Percentiles rank a stretch among this genome's conserved stretches.
phyloP scores from a whole-genome alignment of 768 basidiomycete genomes.

The Candolleomyces eurysporus region DNA sequence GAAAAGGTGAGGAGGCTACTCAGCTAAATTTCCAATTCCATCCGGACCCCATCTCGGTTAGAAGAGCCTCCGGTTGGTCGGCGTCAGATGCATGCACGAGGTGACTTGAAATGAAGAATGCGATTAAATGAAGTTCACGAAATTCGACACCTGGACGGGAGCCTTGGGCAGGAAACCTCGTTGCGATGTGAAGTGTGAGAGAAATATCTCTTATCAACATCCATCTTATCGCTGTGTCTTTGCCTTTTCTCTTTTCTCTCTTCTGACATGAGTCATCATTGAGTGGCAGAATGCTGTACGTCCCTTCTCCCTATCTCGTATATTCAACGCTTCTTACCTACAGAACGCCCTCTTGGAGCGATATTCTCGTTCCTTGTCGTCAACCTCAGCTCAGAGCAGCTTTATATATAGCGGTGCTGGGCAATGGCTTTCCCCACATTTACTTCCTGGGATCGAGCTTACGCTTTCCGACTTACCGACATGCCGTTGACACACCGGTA shows the following conservation, averaged over 20 bases:
- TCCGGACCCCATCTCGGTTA: conserved; percentile 88
- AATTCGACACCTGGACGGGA: not conserved
- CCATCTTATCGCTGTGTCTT: not conserved
- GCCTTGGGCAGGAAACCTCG: not conserved
- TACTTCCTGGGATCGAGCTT: not conserved
- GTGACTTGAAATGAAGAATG: conserved; percentile 50
- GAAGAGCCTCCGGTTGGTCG: conserved; percentile 82
- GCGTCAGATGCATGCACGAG: conserved; percentile 89
- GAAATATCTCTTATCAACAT: conserved; percentile 1
- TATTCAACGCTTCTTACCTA: conserved; percentile 2
- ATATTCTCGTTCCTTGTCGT: not conserved
- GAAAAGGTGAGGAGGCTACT: conserved; percentile 40
- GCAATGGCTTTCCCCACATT: conserved; percentile 1
- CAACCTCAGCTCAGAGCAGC: not conserved
- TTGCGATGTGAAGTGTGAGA: not conserved
- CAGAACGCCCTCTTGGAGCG: not conserved
- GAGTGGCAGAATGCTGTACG: conserved; percentile 5
- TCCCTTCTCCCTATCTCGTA: conserved; percentile 8
- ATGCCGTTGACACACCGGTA: not conserved
- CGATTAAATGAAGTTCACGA: conserved; percentile 14
- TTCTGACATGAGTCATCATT: too few species aligned
- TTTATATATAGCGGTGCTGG: not conserved
- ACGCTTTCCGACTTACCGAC: not conserved
- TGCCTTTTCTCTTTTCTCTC: not conserved
- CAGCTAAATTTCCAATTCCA: conserved; percentile 83